These are phyloP conservation scores for Pythium chondricola DNA, from an alignment of 352 stramenopile species.

Conservation along the genomic window DNA sequence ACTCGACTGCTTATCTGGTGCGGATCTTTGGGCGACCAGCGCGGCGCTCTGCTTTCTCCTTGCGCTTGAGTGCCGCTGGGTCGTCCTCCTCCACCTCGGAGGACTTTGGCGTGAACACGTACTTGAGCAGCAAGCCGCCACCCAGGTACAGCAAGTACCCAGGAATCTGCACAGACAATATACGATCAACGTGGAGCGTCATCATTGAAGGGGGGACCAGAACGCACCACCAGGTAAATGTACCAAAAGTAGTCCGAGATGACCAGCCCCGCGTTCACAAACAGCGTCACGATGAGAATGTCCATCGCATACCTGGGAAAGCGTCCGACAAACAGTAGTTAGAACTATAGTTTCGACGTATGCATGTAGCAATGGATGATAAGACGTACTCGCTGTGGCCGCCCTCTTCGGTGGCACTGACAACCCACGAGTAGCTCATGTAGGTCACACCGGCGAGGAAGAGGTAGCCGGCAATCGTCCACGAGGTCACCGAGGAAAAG, in stretches of 20 bases:
- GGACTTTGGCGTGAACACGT: slow-evolving; percentile 68
- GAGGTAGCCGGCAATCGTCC: slow-evolving; percentile 61
- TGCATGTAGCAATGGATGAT: too few species aligned
- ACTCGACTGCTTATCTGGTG: slow-evolving; percentile 9
- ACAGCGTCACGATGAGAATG: slow-evolving; percentile 74
- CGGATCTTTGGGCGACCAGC: slow-evolving; percentile 19
- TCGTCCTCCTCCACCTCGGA: slow-evolving; percentile 45
- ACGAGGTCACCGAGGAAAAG: slow-evolving; percentile 51
- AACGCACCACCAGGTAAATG: slow-evolving; percentile 61
- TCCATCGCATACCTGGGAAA: slow-evolving; percentile 78
- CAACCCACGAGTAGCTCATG: slow-evolving; percentile 75
- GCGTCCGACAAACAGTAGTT: too few species aligned
- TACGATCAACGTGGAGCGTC: too few species aligned
- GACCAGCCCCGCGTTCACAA: slow-evolving; percentile 67
- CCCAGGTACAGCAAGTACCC: slow-evolving; percentile 79
- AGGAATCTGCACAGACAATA: slow-evolving; percentile 45
- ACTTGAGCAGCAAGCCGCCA: slow-evolving; percentile 69
- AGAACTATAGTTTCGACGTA: too few species aligned
- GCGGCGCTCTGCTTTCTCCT: slow-evolving; percentile 64
- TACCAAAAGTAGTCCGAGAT: slow-evolving; percentile 88
- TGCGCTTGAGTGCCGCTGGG: slow-evolving; percentile 51
- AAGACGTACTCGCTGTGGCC: slow-evolving; percentile 58
- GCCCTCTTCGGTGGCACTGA: slow-evolving; percentile 70
- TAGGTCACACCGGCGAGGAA: slow-evolving; percentile 69
- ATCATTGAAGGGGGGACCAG: neutral